Percentiles rank a stretch among this genome's conserved stretches.
These are phyloP conservation scores for Physcia stellaris DNA, from an alignment of 495 filamentous ascomycete species.

Conservation along the genomic window DNA sequence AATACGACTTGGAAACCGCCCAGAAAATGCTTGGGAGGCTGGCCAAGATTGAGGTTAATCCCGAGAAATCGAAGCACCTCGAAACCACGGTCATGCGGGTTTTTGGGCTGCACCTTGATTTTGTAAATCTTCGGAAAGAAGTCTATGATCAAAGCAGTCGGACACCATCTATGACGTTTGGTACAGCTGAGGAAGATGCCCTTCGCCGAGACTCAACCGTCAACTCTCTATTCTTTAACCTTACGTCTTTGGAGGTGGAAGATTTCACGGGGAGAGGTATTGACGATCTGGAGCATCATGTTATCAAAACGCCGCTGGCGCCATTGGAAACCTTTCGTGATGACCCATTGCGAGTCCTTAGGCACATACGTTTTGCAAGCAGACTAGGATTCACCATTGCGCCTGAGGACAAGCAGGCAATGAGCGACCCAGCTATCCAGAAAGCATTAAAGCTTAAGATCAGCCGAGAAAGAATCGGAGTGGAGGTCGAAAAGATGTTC, in stretches of 20 bases:
- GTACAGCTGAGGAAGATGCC: slow-evolving; percentile 81
- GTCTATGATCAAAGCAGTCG: slow-evolving; percentile 74
- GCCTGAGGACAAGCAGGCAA: slow-evolving; percentile 47
- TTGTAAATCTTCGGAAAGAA: slow-evolving; percentile 90
- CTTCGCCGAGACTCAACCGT: slow-evolving; percentile 82
- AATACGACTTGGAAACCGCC: slow-evolving; percentile 42
- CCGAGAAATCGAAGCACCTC: slow-evolving; percentile 94
- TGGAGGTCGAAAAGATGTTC: slow-evolving; percentile 84
- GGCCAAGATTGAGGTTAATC: slow-evolving; percentile 75
- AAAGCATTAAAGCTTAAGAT: slow-evolving; percentile 76
- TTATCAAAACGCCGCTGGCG: slow-evolving; percentile 78
- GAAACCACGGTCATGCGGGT: slow-evolving; percentile 82
- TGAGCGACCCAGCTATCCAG: slow-evolving; percentile 62
- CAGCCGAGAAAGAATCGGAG: slow-evolving; percentile 72
- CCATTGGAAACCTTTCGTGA: slow-evolving; percentile 90
- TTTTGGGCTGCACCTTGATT: slow-evolving; percentile 78
- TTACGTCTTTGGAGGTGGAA: slow-evolving; percentile 61
- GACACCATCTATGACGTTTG: slow-evolving; percentile 88
- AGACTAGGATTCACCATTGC: slow-evolving; percentile 70
- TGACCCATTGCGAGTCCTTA: slow-evolving; percentile 81
- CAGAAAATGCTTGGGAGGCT: slow-evolving; percentile 34
- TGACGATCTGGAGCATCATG: slow-evolving; percentile 51
- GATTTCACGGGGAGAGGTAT: slow-evolving; percentile 70
- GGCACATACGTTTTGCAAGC: slow-evolving; percentile 81
- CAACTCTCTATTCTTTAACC: slow-evolving; percentile 93